Evolutionary conservation across 2,329 filamentous ascomycete genomes (phyloP).

Genomic region (Botrytis aclada): DNA sequence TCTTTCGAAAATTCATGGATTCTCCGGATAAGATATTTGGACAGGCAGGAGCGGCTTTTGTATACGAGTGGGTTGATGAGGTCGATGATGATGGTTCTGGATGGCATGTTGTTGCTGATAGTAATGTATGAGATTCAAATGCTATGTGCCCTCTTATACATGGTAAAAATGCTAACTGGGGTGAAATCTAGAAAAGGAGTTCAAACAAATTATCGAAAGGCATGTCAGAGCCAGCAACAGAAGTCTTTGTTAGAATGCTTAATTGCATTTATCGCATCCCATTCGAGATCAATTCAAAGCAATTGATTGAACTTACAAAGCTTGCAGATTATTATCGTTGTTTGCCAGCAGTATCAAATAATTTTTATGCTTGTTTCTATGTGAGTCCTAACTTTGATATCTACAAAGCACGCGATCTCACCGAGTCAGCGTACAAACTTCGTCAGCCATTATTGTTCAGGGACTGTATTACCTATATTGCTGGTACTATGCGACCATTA

Average conservation of each 20-base stretch:
- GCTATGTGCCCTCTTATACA: no score
- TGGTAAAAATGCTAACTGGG: no score
- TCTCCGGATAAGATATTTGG: conserved; percentile 16
- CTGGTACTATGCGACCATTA: neutral
- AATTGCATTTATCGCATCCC: neutral
- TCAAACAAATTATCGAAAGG: no score
- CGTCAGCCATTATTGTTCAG: neutral
- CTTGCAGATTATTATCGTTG: neutral
- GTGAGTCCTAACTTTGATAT: neutral
- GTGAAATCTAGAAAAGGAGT: no score
- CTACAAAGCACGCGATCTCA: neutral
- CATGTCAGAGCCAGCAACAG: neutral
- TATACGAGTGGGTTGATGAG: neutral
- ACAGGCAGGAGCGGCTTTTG: neutral
- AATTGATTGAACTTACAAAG: neutral
- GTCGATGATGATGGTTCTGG: neutral
- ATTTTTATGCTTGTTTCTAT: neutral
- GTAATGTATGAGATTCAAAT: neutral
- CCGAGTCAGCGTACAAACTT: neutral
- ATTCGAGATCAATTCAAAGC: neutral
- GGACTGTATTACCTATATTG: neutral
- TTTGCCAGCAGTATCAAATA: neutral
- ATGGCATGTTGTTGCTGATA: neutral
- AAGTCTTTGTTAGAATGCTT: neutral
- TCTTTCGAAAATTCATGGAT: conserved; percentile 22